Evolutionary conservation across 148 eudicot species (phyloP), one percentile per base, ranked within the genome.

Genomic region (Arctostaphylos glauca): DNA sequence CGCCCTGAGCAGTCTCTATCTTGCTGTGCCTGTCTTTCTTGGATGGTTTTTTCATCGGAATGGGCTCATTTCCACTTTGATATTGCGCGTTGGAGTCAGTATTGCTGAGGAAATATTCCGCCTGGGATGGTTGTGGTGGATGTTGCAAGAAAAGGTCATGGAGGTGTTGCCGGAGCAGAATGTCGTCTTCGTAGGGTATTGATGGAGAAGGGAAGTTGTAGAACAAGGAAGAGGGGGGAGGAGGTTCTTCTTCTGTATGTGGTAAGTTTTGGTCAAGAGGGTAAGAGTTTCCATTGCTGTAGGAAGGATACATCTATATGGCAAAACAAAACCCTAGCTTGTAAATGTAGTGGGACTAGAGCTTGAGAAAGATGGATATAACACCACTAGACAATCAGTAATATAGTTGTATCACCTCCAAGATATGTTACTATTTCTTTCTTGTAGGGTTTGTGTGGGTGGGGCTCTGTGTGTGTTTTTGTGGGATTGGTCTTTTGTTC

Each of bases 21-120:
- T 91, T 92, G 90, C 91, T 92, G 86, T 92, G 95, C 79, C 95
- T 81, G 70, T 92, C 93, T n/a, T 86, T 91, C 62, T 89, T 88
- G 0, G 87, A 85, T 9, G 88, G 2, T 64, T 88, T 84, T 74
- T 72, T 88, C 56, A 68, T 85, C 0, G 31, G 73, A 62, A 53
- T 23, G 5, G 16, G 43, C 44, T 75, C 31, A 12, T 10, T n/a
- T 3, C 3, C 53, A 2, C 54, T n/a, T 12, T 48, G 52, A 5
- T 53, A 13, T 50, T 43, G 67, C 66, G 81, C 71, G 72, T 62
- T 54, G 78, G 76, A 60, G 19, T 80, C 81, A 0, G 70, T 9
- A 31, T 10, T 25, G 19, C 10, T 67, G 46, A 12, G 15, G 18
- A 38, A 43, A 0, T 19, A 64, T 21, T 9, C 14, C 74, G 47